Evolutionary conservation across 345 rosid genomes (phyloP), one percentile per base, ranked within the genome.

Genomic region (Erysimum cheiranthoides): DNA sequence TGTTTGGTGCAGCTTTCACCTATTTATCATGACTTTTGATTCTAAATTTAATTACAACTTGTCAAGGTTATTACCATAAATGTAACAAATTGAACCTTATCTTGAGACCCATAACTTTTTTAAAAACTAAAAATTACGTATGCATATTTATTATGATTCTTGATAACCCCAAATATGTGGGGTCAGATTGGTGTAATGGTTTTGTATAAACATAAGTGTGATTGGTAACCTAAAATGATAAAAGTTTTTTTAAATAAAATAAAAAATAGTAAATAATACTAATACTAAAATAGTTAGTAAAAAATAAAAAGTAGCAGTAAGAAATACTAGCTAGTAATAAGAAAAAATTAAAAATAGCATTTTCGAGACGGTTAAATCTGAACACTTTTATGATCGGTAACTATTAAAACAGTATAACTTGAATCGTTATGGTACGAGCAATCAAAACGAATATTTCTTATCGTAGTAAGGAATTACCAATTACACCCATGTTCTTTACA

Each of bases 1-100:
- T 16, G 71, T 35, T 54, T 52, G 45, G 61, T 71, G 62, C 68
- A 72, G 11, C 61, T 28, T 52, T 65, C 46, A 64, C 65, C 77
- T 21, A 54, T 52, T 18, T 21, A 21, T 21, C 16, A 28, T 52
- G 62, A 73, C 61, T 51, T 72, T 51, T 53, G 34, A 42, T 42
- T 51, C 12, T 18, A 17, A 53, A 9, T 5, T 12, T 40, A 9
- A 52, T 28, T 40, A 31, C 54, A 73, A 39, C 35, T 42, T 53
- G 76, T 50, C 51, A 21, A 63, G 1, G 11, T 18, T 34, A 50
- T 40, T 51, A 12, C 61, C 56, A 52, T 42, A 18, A 42, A 32
- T 42, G 36, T 40, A 60, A 61, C 61, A 47, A 2, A 51, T 39
- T 61, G 2, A 40, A 31, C 21, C 70, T 25, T 59, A 71, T 71